Percentiles rank a stretch among this genome's conserved stretches.
Evolutionary conservation across 805 yeast genomes (phyloP).

Genomic region (Kluyveromyces nonfermentans): DNA sequence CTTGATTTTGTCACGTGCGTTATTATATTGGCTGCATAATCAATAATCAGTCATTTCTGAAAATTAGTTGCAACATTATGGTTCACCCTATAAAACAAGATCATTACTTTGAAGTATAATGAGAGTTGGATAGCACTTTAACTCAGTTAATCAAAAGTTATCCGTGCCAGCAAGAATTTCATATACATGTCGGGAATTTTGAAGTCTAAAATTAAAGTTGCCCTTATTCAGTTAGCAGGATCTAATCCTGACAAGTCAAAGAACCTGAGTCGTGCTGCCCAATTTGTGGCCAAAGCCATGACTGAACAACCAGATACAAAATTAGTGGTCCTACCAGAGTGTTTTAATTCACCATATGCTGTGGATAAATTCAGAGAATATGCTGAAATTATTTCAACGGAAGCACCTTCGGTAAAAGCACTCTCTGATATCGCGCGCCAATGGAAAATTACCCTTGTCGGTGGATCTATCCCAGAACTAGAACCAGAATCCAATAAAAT

Average conservation of each 20-base stretch:
- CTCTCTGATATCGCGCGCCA: conserved; percentile 59
- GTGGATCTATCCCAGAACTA: conserved; percentile 88
- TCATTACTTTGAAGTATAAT: no score
- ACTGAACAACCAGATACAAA: conserved; percentile 49
- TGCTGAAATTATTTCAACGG: conserved; percentile 77
- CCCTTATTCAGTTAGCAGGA: conserved; percentile 79
- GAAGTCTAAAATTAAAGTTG: conserved; percentile 59
- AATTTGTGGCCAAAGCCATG: conserved; percentile 56
- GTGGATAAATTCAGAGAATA: conserved; percentile 79
- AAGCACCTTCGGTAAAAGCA: conserved; percentile 54
- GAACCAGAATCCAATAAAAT: conserved; percentile 45
- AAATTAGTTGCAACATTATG: neutral
- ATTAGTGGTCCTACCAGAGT: conserved; percentile 83
- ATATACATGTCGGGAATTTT: conserved; percentile 21
- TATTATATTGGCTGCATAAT: neutral
- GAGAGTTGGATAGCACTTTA: no score
- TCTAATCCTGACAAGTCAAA: conserved; percentile 57
- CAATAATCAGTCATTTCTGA: neutral
- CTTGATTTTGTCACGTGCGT: no score
- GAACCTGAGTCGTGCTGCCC: conserved; percentile 61
- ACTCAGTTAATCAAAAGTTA: neutral
- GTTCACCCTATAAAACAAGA: no score
- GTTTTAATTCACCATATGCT: conserved; percentile 93
- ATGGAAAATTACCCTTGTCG: conserved; percentile 57
- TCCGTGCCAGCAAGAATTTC: neutral